A percentile compares a stretch with the other conserved stretches of the same genome.
Conservation (phyloP, 1,284 basidiomycete genomes). For the Puccinia coronata region DNA sequence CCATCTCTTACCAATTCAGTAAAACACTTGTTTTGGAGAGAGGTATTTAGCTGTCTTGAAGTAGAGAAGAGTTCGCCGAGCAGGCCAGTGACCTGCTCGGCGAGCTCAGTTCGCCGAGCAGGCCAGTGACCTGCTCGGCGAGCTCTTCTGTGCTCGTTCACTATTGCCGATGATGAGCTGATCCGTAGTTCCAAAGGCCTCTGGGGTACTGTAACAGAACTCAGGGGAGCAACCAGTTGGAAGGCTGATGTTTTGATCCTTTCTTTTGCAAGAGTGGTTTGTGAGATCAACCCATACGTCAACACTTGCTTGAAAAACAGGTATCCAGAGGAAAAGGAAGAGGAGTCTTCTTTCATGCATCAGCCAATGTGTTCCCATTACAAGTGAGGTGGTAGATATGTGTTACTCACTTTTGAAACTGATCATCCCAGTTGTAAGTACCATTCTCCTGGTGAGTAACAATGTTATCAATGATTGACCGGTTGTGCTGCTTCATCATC, state of each 20-base stretch:
- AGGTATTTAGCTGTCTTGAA: too few relatives aligned
- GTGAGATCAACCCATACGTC: neutral
- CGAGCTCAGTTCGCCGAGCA: too few relatives aligned
- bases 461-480: neutral
- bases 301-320: neutral
- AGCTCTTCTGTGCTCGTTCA: too few relatives aligned
- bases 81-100: too few relatives aligned
- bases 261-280: neutral
- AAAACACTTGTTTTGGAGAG: too few relatives aligned
- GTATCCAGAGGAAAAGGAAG: neutral
- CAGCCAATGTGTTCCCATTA: neutral
- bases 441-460: neutral
- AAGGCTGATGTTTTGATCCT: neutral
- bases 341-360: neutral
- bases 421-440: neutral
- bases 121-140: too few relatives aligned
- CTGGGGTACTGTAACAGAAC: neutral
- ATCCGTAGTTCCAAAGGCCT: neutral
- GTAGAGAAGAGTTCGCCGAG: too few relatives aligned
- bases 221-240: neutral
- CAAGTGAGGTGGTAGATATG: neutral
- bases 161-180: neutral
- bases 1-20: too few relatives aligned
- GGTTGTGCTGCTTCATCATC: slow-evolving; percentile 10
- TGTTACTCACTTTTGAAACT: neutral